Conservation (phyloP, 2,329 filamentous ascomycete genomes). For the Cladosporium sphaerospermum region DNA sequence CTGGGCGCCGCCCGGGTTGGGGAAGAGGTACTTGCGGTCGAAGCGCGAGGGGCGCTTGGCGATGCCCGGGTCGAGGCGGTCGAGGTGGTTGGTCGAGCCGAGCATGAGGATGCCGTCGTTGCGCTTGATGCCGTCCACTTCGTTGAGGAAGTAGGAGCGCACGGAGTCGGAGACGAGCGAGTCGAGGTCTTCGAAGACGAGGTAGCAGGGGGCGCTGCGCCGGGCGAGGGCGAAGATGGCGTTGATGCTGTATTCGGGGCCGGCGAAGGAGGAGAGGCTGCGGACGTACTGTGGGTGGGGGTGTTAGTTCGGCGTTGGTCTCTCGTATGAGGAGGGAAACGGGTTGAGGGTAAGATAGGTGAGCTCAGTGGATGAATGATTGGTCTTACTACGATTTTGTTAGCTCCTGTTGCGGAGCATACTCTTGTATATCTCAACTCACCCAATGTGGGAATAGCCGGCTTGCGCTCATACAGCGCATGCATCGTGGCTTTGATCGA, state of each 20-base stretch:
- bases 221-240: slow-evolving; percentile 55
- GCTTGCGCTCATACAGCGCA: slow-evolving; percentile 48
- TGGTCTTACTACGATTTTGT: no score
- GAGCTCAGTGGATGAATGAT: no score
- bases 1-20: slow-evolving; percentile 50
- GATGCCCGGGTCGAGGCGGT: slow-evolving; percentile 59
- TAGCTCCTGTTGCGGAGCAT: no score
- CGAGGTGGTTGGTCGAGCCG: slow-evolving; percentile 43
- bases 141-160: slow-evolving; percentile 65
- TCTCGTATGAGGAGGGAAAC: no score
- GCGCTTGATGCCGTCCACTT: slow-evolving; percentile 62
- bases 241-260: slow-evolving; percentile 52
- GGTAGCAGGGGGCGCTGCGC: slow-evolving; percentile 58
- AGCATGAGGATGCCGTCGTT: slow-evolving; percentile 67
- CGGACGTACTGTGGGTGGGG: slow-evolving; percentile 52
- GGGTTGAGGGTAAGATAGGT: no score
- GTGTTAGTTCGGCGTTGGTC: no score
- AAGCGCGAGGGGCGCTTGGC: slow-evolving; percentile 59
- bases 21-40: slow-evolving; percentile 61
- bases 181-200: slow-evolving; percentile 68
- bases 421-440: not conserved
- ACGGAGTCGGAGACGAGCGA: slow-evolving; percentile 56
- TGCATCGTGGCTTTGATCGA: slow-evolving; percentile 66
- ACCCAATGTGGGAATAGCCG: slow-evolving; percentile 47
- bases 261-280: slow-evolving; percentile 40